Base-by-base conservation (phyloP, 2,329 filamentous ascomycete genomes). In the Chrysoporthe cubensis region DNA sequence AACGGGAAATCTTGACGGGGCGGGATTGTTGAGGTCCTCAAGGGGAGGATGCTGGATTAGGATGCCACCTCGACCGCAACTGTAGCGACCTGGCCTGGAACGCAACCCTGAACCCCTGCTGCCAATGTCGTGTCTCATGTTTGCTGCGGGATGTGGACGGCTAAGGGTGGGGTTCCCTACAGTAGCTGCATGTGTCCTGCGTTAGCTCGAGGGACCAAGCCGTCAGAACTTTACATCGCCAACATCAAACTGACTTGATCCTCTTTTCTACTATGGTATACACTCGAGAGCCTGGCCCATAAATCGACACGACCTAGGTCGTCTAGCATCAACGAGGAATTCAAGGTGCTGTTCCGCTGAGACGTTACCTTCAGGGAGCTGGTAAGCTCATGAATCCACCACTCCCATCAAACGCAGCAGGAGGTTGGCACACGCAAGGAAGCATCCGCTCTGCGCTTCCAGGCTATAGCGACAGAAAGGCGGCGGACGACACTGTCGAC, bases 1-100 rank as follows among this genome's bases (percentile, higher is more conserved):
- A 58, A 6, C 21, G n/a, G 42, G 18, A 26, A 18, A 8, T 8
- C 4, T 59, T 32, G 42, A 42, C 5, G 11, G 14, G 43, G 59
- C 59, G 43, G 48, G 21, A 65, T 44, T 58, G 63, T 50, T 58
- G 42, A 6, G 60, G 13, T 52, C 48, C 48, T 52, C 48, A 52
- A 9, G 26, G 48, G 48, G 48, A 32, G 21, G n/a, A 14, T 21
- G 13, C 48, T n/a, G 48, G 48, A 14, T 34, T 21, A 34, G 50
- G 18, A 16, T 54, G 50, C 21, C 50, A 54, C 50, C 50, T 54
- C 50, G 32, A 54, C 50, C 50, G 21, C 50, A 54, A 32, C 2
- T 54, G 26, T 32, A 34, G 26, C 50, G 21, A 26, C n/a, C 48
- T 52, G 50, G 50, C 32, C 50, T 54, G 50, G 50, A 54, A 54